These are phyloP conservation scores for Epichloe amarillans DNA, from an alignment of 2,329 filamentous ascomycete species.

Conservation along the genomic window DNA sequence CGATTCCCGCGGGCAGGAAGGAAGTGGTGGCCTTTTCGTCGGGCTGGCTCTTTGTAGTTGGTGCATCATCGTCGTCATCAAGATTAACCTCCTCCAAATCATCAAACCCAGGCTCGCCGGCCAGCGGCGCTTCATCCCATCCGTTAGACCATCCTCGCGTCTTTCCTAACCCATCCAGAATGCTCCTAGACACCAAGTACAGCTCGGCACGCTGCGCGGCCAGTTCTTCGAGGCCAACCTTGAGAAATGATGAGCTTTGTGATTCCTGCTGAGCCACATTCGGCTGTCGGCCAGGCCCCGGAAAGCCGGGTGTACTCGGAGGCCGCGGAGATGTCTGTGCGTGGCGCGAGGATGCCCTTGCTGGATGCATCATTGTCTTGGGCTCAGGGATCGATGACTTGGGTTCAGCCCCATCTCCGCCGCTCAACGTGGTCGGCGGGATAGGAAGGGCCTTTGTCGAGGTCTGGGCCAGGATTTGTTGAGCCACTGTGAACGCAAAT, in stretches of 20 bases:
- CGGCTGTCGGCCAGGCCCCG: conserved; percentile 29
- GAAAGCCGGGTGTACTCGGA: conserved; percentile 39
- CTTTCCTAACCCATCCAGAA: conserved; percentile 62
- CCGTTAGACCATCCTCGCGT: conserved; percentile 63
- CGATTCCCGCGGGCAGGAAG: conserved; percentile 21
- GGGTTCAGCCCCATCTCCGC: conserved; percentile 37
- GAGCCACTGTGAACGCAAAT: conserved; percentile 63
- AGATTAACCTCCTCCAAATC: conserved; percentile 47
- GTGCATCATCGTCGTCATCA: conserved; percentile 27
- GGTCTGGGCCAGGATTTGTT: conserved; percentile 66
- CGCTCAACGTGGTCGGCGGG: conserved; percentile 41
- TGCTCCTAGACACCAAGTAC: conserved; percentile 63
- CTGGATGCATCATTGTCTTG: conserved; percentile 58
- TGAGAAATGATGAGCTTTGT: conserved; percentile 35
- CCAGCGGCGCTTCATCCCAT: conserved; percentile 49
- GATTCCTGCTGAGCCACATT: conserved; percentile 26
- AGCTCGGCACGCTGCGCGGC: conserved; percentile 74
- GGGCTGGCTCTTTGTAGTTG: conserved; percentile 5
- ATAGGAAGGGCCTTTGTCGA: conserved; percentile 55
- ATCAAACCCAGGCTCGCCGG: conserved; percentile 29
- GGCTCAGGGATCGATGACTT: conserved; percentile 52
- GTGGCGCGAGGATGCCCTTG: conserved; percentile 47
- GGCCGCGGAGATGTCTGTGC: conserved; percentile 24
- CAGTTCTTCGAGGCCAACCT: conserved; percentile 63
- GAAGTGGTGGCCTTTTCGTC: background rate